Percentiles rank a stretch among this genome's conserved stretches.
These are phyloP conservation scores for Exophiala sp. DNA, from an alignment of 2,329 filamentous ascomycete species.

Conservation along the genomic window DNA sequence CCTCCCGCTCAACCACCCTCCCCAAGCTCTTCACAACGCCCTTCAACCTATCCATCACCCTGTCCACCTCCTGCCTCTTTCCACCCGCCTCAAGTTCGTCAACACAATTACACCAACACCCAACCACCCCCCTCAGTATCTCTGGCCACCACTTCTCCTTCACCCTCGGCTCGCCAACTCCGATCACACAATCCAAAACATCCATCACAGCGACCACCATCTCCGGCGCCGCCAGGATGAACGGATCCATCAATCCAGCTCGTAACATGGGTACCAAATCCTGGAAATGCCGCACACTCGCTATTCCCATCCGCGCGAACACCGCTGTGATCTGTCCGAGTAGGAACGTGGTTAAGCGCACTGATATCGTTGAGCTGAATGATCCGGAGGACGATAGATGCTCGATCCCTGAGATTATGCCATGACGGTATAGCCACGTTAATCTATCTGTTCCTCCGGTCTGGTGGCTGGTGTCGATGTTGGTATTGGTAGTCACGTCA, in stretches of 20 bases:
- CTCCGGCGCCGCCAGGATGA: constrained; percentile 54
- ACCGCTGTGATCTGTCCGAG: constrained; percentile 31
- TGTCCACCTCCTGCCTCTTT: constrained; percentile 16
- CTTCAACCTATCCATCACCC: constrained; percentile 32
- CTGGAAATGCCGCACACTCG: constrained; percentile 46
- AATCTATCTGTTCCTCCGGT: constrained; percentile 42
- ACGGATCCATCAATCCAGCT: constrained; percentile 64
- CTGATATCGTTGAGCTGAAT: constrained; percentile 41
- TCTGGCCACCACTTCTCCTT: constrained; percentile 56
- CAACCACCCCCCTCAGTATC: constrained; percentile 58
- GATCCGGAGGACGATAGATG: constrained; percentile 41
- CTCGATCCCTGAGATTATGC: constrained; percentile 42
- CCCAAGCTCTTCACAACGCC: constrained; percentile 30
- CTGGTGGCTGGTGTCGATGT: constrained; percentile 26
- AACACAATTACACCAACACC: constrained; percentile 60
- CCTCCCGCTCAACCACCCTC: constrained; percentile 23
- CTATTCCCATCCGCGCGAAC: constrained; percentile 35
- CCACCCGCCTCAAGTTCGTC: constrained; percentile 36
- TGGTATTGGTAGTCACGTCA: constrained; percentile 31
- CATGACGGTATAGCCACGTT: constrained; percentile 43
- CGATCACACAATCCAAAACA: constrained; percentile 57
- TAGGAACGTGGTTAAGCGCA: constrained; percentile 49
- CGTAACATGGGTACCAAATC: constrained; percentile 66
- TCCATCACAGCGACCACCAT: constrained; percentile 53
- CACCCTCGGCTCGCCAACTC: constrained; percentile 68